A percentile compares a stretch with the other conserved stretches of the same genome.
Evolutionary conservation across 306 rosid species (phyloP).

Genomic region (Citrullus mucosospermus): DNA sequence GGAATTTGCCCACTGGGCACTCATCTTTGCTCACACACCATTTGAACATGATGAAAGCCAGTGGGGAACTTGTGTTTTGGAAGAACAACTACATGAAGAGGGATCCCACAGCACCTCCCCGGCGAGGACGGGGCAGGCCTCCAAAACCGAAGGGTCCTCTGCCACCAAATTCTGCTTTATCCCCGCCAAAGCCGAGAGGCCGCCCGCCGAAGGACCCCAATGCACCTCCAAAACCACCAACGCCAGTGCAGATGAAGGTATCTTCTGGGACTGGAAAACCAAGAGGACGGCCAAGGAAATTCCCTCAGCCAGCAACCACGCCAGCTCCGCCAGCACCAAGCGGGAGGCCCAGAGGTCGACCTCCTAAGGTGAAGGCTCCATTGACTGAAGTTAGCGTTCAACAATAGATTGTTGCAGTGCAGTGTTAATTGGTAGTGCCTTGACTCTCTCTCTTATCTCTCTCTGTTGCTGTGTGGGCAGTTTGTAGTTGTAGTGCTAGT

Average conservation of each 20-base stretch:
- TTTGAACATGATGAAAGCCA: conserved; percentile 50
- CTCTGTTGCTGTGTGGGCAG: conserved; percentile 10
- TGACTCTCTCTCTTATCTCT: background rate
- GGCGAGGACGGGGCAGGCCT: conserved; percentile 75
- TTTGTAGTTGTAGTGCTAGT: conserved; percentile 8
- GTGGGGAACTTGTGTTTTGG: conserved; percentile 49
- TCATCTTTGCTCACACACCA: conserved; percentile 41
- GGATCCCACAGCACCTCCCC: conserved; percentile 51
- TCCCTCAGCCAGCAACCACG: conserved; percentile 20
- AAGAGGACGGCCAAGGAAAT: conserved; percentile 70
- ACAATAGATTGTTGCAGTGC: conserved; percentile 17
- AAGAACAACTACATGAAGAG: conserved; percentile 59
- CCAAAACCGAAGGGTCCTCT: conserved; percentile 37
- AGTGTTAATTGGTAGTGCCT: conserved; percentile 7
- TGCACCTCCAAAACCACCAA: conserved; percentile 24
- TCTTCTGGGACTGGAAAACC: conserved; percentile 29
- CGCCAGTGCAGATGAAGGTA: conserved; percentile 17
- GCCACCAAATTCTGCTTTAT: conserved; percentile 3
- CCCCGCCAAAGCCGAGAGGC: conserved; percentile 52
- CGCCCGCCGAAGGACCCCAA: conserved; percentile 68
- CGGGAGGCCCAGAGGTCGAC: conserved; percentile 66
- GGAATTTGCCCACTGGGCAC: conserved; percentile 61
- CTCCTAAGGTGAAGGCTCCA: conserved; percentile 61
- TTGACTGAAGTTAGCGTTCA: conserved; percentile 52
- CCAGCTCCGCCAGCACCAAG: background rate